These are phyloP conservation scores for Dactylis glomerata DNA, from an alignment of 176 grass and related monocot genomes.

Conservation along the genomic window DNA sequence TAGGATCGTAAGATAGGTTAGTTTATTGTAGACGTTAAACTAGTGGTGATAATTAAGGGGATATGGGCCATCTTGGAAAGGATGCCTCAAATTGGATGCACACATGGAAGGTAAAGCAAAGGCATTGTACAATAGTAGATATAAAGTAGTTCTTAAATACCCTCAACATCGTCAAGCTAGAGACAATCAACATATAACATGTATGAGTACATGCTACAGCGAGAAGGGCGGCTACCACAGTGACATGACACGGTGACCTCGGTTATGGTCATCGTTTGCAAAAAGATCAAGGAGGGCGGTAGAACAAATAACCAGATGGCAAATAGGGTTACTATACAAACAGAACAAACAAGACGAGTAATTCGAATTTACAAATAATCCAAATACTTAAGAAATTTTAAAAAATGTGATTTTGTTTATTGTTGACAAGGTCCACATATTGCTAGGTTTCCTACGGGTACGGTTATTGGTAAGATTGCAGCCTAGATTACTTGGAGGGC, in stretches of 20 bases:
- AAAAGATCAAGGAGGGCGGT: background rate
- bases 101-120: constrained; percentile 8
- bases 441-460: background rate
- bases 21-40: constrained; percentile 34
- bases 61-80: constrained; percentile 36
- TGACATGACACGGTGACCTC: background rate
- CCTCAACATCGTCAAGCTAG: background rate
- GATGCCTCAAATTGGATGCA: constrained; percentile 27
- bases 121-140: constrained; percentile 8
- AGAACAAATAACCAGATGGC: background rate
- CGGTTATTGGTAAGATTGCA: background rate
- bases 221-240: background rate
- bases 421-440: no score
- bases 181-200: constrained; percentile 6
- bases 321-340: background rate
- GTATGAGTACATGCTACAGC: background rate
- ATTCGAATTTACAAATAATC: background rate
- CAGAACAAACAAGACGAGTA: background rate
- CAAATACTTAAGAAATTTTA: no score
- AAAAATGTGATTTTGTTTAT: no score
- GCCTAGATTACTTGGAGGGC: background rate
- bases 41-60: constrained; percentile 18
- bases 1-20: constrained; percentile 36
- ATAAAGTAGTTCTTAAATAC: background rate
- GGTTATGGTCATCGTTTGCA: background rate